Conservation (phyloP, 805 yeast species). For the Metschnikowia santaceciliae region DNA sequence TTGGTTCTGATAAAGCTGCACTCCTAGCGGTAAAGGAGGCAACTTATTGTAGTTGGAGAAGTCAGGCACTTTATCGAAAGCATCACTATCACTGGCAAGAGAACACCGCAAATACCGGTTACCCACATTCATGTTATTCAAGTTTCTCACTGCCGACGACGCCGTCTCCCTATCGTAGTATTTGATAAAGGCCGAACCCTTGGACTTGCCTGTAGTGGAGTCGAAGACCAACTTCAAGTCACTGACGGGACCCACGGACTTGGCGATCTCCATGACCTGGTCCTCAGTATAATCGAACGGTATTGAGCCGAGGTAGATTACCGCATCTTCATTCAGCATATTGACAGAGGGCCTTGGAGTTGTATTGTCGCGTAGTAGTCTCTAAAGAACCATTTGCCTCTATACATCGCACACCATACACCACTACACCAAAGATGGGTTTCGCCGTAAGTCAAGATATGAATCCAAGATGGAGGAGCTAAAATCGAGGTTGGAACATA, state of each 20-base stretch:
- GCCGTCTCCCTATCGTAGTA: slow-evolving; percentile 84
- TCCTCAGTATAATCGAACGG: slow-evolving; percentile 95
- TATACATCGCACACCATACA: background rate
- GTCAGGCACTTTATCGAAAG: slow-evolving; percentile 17
- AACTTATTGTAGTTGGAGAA: slow-evolving; percentile 23
- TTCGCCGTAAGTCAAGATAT: background rate
- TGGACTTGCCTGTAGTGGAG: slow-evolving; percentile 82
- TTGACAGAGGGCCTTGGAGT: too few relatives aligned
- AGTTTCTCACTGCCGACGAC: slow-evolving; percentile 82
- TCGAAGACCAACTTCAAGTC: slow-evolving; percentile 77
- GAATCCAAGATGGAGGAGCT: too few relatives aligned
- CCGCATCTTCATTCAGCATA: slow-evolving; percentile 13
- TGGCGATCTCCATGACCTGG: slow-evolving; percentile 81
- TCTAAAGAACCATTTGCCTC: background rate
- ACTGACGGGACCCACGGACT: slow-evolving; percentile 83
- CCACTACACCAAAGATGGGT: background rate
- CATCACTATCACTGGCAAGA: slow-evolving; percentile 50
- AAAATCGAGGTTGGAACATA: too few relatives aligned
- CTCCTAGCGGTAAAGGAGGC: slow-evolving; percentile 41
- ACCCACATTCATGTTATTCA: slow-evolving; percentile 76
- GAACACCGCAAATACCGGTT: slow-evolving; percentile 70
- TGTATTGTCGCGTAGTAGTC: too few relatives aligned
- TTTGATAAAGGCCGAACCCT: slow-evolving; percentile 86
- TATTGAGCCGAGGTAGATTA: slow-evolving; percentile 75
- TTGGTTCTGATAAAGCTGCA: slow-evolving; percentile 38